These are phyloP conservation scores for Oryza nivara DNA, from an alignment of 176 grass and related monocot genomes.

Conservation along the genomic window DNA sequence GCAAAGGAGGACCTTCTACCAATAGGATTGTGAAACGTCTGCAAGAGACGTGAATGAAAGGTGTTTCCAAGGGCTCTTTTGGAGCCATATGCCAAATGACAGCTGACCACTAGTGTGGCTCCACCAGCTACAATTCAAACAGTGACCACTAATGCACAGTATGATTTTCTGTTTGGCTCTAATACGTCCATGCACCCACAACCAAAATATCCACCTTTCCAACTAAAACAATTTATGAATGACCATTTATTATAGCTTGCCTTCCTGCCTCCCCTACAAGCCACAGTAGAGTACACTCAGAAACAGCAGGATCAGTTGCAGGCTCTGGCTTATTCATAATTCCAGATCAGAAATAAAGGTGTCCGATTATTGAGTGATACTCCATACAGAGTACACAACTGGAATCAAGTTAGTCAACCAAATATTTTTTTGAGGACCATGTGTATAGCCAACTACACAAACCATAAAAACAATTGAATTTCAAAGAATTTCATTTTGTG, in stretches of 20 bases:
- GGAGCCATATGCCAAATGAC: conserved; percentile 18
- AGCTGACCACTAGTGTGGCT: background rate
- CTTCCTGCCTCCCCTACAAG: background rate
- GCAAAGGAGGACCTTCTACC: conserved; percentile 34
- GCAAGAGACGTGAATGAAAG: conserved; percentile 21
- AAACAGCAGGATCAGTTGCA: background rate
- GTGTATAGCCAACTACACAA: background rate
- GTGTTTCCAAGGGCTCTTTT: conserved; percentile 23
- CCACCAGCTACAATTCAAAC: conserved; percentile 18
- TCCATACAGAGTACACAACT: background rate
- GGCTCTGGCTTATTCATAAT: background rate
- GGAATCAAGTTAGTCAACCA: background rate
- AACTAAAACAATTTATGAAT: background rate
- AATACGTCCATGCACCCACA: conserved; percentile 40
- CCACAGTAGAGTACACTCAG: background rate
- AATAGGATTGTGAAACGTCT: conserved; percentile 18
- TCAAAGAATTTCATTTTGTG: background rate
- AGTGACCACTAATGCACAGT: conserved; percentile 11
- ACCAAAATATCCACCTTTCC: background rate
- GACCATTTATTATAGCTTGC: background rate
- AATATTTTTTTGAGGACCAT: background rate
- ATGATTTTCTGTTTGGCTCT: background rate
- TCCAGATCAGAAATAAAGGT: background rate
- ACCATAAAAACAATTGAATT: background rate
- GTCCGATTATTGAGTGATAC: background rate